These are phyloP conservation scores for Udeniomyces megalosporus DNA, from an alignment of 768 basidiomycete genomes.

Conservation along the genomic window DNA sequence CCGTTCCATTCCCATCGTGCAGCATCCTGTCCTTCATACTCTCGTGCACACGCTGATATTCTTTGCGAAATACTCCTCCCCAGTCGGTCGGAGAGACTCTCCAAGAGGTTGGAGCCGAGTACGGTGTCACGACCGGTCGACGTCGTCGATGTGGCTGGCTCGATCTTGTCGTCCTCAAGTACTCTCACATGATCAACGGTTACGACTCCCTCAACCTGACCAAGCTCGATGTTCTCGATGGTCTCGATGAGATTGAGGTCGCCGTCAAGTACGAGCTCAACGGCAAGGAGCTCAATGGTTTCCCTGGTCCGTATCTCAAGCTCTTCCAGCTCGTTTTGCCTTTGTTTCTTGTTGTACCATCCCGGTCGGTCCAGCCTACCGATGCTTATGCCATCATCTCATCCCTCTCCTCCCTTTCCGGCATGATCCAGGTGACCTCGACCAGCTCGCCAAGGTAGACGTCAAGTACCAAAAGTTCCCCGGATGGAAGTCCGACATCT, in stretches of 20 bases:
- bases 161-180: slow-evolving; percentile 83
- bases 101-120: slow-evolving; percentile 87
- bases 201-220: slow-evolving; percentile 88
- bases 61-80: too few species aligned
- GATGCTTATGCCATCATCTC: background rate
- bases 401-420: background rate
- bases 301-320: slow-evolving; percentile 51
- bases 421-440: slow-evolving; percentile 54
- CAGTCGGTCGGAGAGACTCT: slow-evolving; percentile 72
- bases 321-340: background rate
- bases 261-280: slow-evolving; percentile 63
- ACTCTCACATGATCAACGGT: slow-evolving; percentile 87
- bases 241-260: slow-evolving; percentile 70
- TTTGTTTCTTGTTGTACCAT: background rate
- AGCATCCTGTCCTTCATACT: background rate
- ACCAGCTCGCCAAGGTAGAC: slow-evolving; percentile 52
- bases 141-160: slow-evolving; percentile 92
- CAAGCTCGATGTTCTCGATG: slow-evolving; percentile 84
- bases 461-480: slow-evolving; percentile 78
- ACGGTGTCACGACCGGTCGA: slow-evolving; percentile 81
- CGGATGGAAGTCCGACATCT: slow-evolving; percentile 77
- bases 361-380: too few species aligned
- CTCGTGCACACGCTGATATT: background rate
- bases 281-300: slow-evolving; percentile 60
- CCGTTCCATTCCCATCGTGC: background rate